Conservation (phyloP, 1,284 basidiomycete genomes). For the Malassezia sp. region DNA sequence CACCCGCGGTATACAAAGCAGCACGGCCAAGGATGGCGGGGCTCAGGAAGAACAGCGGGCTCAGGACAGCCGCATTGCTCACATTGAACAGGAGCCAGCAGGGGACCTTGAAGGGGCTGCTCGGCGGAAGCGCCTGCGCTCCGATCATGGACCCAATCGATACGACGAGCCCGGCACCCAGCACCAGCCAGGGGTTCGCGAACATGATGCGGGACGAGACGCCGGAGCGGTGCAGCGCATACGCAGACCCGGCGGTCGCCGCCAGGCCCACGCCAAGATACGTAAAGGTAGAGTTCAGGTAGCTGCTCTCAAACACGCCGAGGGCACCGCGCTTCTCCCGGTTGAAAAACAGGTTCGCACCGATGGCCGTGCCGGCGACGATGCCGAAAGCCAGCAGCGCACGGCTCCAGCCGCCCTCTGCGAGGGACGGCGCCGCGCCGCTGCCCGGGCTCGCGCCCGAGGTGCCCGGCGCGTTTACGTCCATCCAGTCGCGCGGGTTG, state of each 20-base stretch:
- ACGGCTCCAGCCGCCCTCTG: conserved; percentile 32
- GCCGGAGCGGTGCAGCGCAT: conserved; percentile 65
- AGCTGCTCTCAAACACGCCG: conserved; percentile 37
- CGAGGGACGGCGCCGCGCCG: neutral
- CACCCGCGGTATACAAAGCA: conserved; percentile 73
- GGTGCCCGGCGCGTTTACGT: neutral
- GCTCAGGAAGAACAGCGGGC: conserved; percentile 63
- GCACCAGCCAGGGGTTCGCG: conserved; percentile 70
- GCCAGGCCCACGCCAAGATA: conserved; percentile 72
- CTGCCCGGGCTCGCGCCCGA: neutral
- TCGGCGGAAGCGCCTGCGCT: conserved; percentile 39
- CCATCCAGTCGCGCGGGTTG: no score
- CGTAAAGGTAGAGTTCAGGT: conserved; percentile 70
- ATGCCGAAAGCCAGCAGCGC: conserved; percentile 35
- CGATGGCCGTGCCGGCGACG: conserved; percentile 39
- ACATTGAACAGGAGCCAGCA: conserved; percentile 60
- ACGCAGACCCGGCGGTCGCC: conserved; percentile 65
- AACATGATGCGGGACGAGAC: conserved; percentile 67
- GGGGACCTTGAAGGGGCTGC: conserved; percentile 45
- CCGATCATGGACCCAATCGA: conserved; percentile 48
- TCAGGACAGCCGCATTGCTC: conserved; percentile 65
- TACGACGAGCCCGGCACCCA: conserved; percentile 62
- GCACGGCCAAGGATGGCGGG: conserved; percentile 78
- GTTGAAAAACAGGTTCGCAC: conserved; percentile 43
- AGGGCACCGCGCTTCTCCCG: conserved; percentile 35